Conservation (phyloP, 2,329 filamentous ascomycete species). For the Aotearoamyces nothofagi region DNA sequence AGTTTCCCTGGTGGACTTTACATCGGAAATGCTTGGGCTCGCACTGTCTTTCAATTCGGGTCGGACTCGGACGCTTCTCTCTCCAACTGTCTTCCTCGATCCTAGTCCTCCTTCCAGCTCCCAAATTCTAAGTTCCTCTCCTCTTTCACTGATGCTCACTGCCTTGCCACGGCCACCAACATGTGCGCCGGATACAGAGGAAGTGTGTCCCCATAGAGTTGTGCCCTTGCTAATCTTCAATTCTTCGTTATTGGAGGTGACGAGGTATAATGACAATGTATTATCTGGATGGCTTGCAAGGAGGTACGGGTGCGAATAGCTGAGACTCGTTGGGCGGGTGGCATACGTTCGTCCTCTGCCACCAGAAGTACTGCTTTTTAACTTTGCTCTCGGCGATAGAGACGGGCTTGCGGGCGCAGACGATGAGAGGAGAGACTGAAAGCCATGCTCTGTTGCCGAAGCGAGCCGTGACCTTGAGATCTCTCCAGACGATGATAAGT, state of each 20-base stretch:
- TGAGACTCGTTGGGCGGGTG: conserved; percentile 14
- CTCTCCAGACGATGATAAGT: conserved; percentile 28
- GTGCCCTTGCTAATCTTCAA: conserved; percentile 44
- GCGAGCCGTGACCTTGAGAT: conserved; percentile 32
- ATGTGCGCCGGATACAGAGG: conserved; percentile 50
- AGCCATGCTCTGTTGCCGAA: conserved; percentile 31
- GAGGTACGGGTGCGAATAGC: conserved; percentile 50
- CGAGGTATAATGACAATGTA: conserved; percentile 53
- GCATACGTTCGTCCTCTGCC: not conserved
- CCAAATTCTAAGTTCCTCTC: conserved; percentile 28
- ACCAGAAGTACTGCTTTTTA: conserved; percentile 2
- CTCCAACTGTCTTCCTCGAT: not conserved
- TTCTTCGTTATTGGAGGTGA: conserved; percentile 39
- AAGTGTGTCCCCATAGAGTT: conserved; percentile 58
- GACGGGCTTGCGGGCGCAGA: conserved; percentile 4
- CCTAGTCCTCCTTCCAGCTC: conserved; percentile 1
- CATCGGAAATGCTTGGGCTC: not conserved
- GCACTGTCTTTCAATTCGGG: not conserved
- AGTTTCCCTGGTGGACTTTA: too few species aligned
- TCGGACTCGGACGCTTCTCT: not conserved
- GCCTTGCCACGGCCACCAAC: conserved; percentile 57
- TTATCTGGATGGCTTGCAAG: conserved; percentile 56
- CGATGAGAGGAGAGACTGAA: conserved; percentile 21
- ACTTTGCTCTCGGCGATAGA: conserved; percentile 2
- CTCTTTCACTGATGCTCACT: conserved; percentile 47